A percentile compares a stretch with the other conserved stretches of the same genome.
These are phyloP conservation scores for Phytomonas sp. DNA, from an alignment of 208 protist species.

Conservation along the genomic window DNA sequence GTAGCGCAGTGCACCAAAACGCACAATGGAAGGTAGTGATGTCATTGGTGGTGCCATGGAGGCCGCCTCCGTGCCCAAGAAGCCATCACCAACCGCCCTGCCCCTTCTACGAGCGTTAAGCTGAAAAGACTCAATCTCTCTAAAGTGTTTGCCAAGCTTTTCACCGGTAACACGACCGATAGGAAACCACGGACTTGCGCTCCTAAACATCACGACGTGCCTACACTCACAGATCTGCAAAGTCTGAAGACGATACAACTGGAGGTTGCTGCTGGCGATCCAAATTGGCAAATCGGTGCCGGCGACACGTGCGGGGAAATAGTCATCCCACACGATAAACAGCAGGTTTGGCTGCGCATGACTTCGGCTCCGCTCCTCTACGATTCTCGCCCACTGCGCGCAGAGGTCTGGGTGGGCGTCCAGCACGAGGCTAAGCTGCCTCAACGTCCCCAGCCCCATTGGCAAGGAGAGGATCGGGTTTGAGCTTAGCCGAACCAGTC, in stretches of 20 bases:
- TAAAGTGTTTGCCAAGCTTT: constrained; percentile 27
- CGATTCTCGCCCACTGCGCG: constrained; percentile 44
- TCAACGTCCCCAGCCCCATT: constrained; percentile 34
- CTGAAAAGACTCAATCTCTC: constrained; percentile 4
- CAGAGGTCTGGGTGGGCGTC: constrained; percentile 60
- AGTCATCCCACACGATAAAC: constrained; percentile 71
- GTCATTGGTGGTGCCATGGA: neutral
- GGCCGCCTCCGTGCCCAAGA: neutral
- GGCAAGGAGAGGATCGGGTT: constrained; percentile 63
- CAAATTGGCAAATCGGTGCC: constrained; percentile 27
- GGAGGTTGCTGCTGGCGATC: constrained; percentile 36
- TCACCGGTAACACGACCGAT: constrained; percentile 19
- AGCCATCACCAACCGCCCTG: neutral
- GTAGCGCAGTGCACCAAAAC: constrained; percentile 18
- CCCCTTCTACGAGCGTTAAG: constrained; percentile 8
- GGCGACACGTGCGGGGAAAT: constrained; percentile 43
- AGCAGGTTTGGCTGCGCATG: constrained; percentile 10
- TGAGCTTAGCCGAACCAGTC: constrained; percentile 50
- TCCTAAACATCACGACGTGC: constrained; percentile 37
- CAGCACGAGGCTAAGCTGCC: constrained; percentile 53
- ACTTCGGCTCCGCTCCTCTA: constrained; percentile 7
- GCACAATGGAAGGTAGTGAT: constrained; percentile 32
- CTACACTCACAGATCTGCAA: constrained; percentile 30
- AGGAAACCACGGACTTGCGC: constrained; percentile 27
- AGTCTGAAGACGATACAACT: constrained; percentile 33